Conservation (phyloP, 2,329 filamentous ascomycete genomes). For the Cordyceps cateniannulata region DNA sequence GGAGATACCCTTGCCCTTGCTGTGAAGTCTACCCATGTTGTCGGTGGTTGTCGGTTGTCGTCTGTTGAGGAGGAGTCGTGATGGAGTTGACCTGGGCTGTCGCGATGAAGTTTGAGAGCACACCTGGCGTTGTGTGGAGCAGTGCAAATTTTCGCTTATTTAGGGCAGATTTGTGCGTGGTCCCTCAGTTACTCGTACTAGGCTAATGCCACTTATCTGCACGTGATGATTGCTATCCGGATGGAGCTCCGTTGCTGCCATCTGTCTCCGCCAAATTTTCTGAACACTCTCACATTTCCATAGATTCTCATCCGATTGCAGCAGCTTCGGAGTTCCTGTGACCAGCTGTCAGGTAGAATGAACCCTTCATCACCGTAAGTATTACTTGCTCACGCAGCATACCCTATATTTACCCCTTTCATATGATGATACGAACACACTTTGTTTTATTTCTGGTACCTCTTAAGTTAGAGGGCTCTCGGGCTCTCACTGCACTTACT, state of each 20-base stretch:
- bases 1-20: conserved; percentile 98
- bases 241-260: conserved; percentile 13
- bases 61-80: conserved; percentile 27
- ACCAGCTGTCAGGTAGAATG: not conserved
- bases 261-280: conserved; percentile 7
- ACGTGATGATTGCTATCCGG: not conserved
- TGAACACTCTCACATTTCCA: not conserved
- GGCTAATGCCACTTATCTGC: not conserved
- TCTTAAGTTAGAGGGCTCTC: conserved; percentile 77
- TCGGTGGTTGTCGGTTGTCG: conserved; percentile 35
- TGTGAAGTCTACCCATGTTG: conserved; percentile 93
- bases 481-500: conserved; percentile 67
- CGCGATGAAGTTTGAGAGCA: conserved; percentile 13
- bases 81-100: conserved; percentile 17
- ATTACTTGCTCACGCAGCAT: not conserved
- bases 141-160: conserved; percentile 37
- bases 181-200: not conserved
- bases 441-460: conserved; percentile 81
- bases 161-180: conserved; percentile 31
- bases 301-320: not conserved
- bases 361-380: not conserved
- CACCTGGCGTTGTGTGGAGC: conserved; percentile 30
- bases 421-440: conserved; percentile 65
- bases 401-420: conserved; percentile 15
- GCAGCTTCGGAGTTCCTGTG: not conserved